Evolutionary conservation across 441 rosid genomes (phyloP).

Genomic region (Dalechampia spathulata): DNA sequence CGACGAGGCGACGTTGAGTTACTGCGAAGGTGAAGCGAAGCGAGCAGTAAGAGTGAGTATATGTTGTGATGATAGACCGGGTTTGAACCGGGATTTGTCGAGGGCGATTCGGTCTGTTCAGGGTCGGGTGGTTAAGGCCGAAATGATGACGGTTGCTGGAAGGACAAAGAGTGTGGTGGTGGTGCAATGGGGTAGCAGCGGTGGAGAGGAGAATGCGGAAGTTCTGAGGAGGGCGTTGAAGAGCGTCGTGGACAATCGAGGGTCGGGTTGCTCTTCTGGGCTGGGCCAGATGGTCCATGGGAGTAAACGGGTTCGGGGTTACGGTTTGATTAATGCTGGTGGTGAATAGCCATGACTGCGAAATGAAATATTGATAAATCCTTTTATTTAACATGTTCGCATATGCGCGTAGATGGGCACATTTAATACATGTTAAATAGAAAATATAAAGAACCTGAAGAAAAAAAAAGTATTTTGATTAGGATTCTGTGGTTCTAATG

Average conservation of each 20-base stretch:
- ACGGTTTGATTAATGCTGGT: conserved; percentile 10
- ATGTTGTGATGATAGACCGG: conserved; percentile 51
- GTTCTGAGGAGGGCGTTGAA: conserved; percentile 30
- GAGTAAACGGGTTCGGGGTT: conserved; percentile 27
- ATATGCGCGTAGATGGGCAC: too few relatives aligned
- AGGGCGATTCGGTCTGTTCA: conserved; percentile 26
- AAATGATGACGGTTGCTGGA: conserved; percentile 46
- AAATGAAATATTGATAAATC: background rate
- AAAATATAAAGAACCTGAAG: too few relatives aligned
- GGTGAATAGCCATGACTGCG: too few relatives aligned
- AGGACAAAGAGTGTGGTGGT: conserved; percentile 38
- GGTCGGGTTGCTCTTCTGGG: conserved; percentile 10
- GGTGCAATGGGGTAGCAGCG: conserved; percentile 29
- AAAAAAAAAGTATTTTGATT: too few relatives aligned
- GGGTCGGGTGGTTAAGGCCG: conserved; percentile 38
- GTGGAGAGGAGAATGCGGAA: conserved; percentile 16
- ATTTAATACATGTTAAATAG: too few relatives aligned
- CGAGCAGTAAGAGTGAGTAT: conserved; percentile 26
- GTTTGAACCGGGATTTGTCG: conserved; percentile 36
- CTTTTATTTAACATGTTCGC: too few relatives aligned
- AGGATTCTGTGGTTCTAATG: too few relatives aligned
- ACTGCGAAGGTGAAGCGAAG: conserved; percentile 14
- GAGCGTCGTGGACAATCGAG: conserved; percentile 32
- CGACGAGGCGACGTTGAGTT: conserved; percentile 35
- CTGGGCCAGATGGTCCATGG: conserved; percentile 13